Evolutionary conservation across 345 rosid genomes (phyloP).

Genomic region (Linum tenue): DNA sequence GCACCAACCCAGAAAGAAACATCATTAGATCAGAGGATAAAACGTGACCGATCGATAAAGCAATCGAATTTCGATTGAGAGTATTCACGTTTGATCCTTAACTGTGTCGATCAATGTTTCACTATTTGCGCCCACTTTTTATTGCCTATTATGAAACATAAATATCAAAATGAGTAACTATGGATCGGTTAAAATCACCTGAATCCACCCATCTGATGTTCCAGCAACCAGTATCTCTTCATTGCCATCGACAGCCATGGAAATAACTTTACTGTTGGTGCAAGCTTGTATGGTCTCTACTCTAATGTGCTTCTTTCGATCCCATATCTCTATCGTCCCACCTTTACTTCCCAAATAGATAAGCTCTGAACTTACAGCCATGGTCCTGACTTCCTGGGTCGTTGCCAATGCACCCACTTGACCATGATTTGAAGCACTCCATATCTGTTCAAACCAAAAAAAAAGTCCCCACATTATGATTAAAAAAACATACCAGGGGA

Average conservation of each 20-base stretch:
- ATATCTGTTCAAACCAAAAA: conserved; percentile 29
- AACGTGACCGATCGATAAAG: background rate
- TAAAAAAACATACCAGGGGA: background rate
- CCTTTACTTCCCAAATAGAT: conserved; percentile 55
- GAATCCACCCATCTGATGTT: conserved; percentile 54
- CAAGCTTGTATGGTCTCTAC: conserved; percentile 39
- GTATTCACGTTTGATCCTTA: too few relatives aligned
- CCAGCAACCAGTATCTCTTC: conserved; percentile 52
- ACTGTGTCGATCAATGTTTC: background rate
- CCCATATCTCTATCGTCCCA: conserved; percentile 59
- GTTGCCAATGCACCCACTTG: conserved; percentile 40
- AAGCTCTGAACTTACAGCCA: conserved; percentile 45
- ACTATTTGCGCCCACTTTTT: background rate
- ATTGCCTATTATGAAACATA: background rate
- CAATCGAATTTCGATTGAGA: too few relatives aligned
- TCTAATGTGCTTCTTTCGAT: conserved; percentile 39
- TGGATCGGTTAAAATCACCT: conserved; percentile 23
- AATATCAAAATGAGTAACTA: background rate
- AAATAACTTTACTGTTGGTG: conserved; percentile 30
- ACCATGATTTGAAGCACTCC: conserved; percentile 39
- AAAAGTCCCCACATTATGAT: conserved; percentile 1
- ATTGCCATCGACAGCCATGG: conserved; percentile 40
- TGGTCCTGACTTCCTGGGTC: conserved; percentile 35
- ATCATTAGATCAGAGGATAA: background rate
- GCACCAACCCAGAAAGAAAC: background rate